phyloP scores from a whole-genome alignment of 2,329 filamentous ascomycete species.

The Escovopsis weberi region DNA sequence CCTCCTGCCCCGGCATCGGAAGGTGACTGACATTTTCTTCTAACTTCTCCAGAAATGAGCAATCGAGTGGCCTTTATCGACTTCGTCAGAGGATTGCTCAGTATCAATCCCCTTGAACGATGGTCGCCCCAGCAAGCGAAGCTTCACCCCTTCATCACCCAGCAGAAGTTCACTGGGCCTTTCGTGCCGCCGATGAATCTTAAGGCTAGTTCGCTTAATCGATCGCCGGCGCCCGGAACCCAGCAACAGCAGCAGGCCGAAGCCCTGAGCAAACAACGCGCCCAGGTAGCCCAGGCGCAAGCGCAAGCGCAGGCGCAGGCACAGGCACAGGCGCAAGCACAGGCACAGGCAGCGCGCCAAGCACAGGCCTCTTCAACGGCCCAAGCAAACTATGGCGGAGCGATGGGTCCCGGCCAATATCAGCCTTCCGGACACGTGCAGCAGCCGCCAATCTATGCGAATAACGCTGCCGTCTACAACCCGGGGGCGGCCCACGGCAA shows the following conservation, averaged over 20 bases:
- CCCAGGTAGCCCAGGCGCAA: conserved; percentile 38
- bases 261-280: conserved; percentile 77
- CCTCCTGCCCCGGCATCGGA: no score
- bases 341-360: conserved; percentile 41
- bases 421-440: conserved; percentile 27
- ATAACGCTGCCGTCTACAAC: conserved; percentile 62
- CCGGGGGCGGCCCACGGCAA: conserved; percentile 33
- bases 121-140: conserved; percentile 98
- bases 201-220: conserved; percentile 70
- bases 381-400: no score
- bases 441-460: conserved; percentile 61
- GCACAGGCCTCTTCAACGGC: no score
- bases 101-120: conserved; percentile 87
- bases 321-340: conserved; percentile 53
- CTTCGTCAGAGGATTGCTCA: conserved; percentile 84
- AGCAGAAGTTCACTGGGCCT: conserved; percentile 90
- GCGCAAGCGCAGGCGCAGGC: conserved; percentile 36
- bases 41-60: conserved; percentile 68
- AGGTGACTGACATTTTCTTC: not conserved
- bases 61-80: conserved; percentile 96
- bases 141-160: conserved; percentile 94
- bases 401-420: conserved; percentile 33
- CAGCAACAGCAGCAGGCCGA: conserved; percentile 95
- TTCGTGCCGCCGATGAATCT: conserved; percentile 97
- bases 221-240: conserved; percentile 82